Evolutionary conservation across 2,329 filamentous ascomycete genomes (phyloP), one percentile per base, ranked within the genome.

Genomic region (Beauveria asiatica): DNA sequence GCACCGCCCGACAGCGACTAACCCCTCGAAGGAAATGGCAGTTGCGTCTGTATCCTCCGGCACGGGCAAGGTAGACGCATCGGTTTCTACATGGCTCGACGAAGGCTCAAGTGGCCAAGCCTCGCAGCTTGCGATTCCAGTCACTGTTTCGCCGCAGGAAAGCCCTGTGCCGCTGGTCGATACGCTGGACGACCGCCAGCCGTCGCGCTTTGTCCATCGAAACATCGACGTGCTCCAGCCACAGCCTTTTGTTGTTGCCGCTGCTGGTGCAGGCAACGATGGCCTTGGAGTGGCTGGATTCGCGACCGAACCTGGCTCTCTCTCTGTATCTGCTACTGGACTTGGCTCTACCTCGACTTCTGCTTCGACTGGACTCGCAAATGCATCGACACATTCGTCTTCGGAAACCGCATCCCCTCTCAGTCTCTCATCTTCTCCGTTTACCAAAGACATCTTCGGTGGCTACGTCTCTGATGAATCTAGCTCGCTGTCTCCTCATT

Each of bases 11-110:
- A 23, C 42, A 50, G 27, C 63, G 54, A 63, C 67, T 69, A 66
- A 69, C 58, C 64, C 58, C 50, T 57, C 37, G 65, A 65, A 69
- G 68, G 67, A 60, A 54, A 27, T 19, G 27, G 57, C 57, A 60
- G 57, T 60, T 60, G 57, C 57, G 23, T 53, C 41, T 60, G 57
- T 60, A 39, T 48, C 57, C 50, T 16, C 46, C 45, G 42, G 25
- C 25, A 23, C 57, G 27, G 57, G 21, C 41, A 27, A 52, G 9
- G 50, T 54, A 53, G 50, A 53, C 33, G 5, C 42, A 1, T 7
- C 50, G n/a, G 50, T 60, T 25, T 5, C 39, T 51, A 60, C 50
- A 9, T 60, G 57, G 57, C 57, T 60, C 30, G 49, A 60, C 17
- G 50, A 54, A 11, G 41, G 57, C 41, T 23, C 44, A 5, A 37